Evolutionary conservation across 2,329 filamentous ascomycete species (phyloP), one percentile per base, ranked within the genome.

Genomic region (Torrubiellomyces zombiae): DNA sequence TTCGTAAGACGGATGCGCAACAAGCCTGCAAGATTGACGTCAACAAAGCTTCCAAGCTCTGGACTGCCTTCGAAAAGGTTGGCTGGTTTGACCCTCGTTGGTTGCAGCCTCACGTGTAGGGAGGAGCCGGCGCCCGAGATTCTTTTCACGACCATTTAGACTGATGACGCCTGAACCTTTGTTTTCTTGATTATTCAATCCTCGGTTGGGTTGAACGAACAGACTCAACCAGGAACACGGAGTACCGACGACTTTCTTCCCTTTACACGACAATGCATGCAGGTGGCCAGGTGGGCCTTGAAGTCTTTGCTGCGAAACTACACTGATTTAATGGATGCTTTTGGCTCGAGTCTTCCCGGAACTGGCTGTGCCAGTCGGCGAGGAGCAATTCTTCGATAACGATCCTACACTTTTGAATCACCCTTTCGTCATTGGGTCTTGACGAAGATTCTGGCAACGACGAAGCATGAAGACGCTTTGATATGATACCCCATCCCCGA

Each of bases 21-120:
- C 80, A 92, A 48, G 82, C 81, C n/a, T 92, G 82, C 64, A 91
- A 91, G 58, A 93, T 94, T 35, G 86, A 95, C 42, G 86, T 95
- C 47, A 94, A 94, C 60, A 95, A 94, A 59, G 82, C 85, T 3
- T 91, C 81, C 36, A 86, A 86, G 50, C 61, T 95, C 23, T 93
- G 82, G 79, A 74, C 73, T 18, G 82, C 82, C 5, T 95, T 81
- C 44, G 79, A 93, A 24, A 75, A 73, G 39, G 79, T 89, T 18
- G 78, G 77, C 38, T 92, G 83, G 81, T 71, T 93, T 34, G 61
- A 77, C 5, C 44, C 55, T 10, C 36, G 46, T 4, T 62, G 56
- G 54, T 51, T 67, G 32, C 39, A 34, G 31, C 16, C 52, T 13
- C 52, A 39, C 46, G 16, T n/a, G 16, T 7, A 25, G 23, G 23